Conservation (phyloP, 371 early-diverging fungal species). For the Choanephora cucurbitarum region DNA sequence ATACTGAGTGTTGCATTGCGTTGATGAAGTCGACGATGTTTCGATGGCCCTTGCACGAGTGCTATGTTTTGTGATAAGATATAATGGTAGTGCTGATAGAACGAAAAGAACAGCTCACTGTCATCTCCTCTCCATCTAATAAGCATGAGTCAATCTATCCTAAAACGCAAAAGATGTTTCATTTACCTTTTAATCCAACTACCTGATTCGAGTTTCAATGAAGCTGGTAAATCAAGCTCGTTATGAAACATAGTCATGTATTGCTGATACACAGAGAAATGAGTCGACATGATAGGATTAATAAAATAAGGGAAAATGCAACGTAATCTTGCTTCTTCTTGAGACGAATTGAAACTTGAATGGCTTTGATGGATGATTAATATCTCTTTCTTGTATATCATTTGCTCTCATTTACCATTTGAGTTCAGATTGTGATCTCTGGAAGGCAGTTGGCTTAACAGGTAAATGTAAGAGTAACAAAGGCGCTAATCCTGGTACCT, state of each 20-base stretch:
- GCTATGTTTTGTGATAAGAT: constrained; percentile 33
- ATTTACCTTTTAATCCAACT: constrained; percentile 16
- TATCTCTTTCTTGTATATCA: too few relatives aligned
- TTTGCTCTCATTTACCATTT: neutral
- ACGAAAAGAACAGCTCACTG: constrained; percentile 59
- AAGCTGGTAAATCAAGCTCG: too few relatives aligned
- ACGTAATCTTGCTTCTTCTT: too few relatives aligned
- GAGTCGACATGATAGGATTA: too few relatives aligned
- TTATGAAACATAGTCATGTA: too few relatives aligned
- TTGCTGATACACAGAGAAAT: too few relatives aligned
- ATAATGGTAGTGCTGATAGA: constrained; percentile 59
- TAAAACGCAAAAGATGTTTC: constrained; percentile 50
- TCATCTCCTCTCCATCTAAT: constrained; percentile 60
- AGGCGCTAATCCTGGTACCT: constrained; percentile 54
- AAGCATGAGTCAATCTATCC: neutral
- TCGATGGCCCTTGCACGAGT: constrained; percentile 23
- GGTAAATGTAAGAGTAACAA: constrained; percentile 44
- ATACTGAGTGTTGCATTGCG: constrained; percentile 39
- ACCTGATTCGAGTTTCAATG: too few relatives aligned
- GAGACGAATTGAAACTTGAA: too few relatives aligned
- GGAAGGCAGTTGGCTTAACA: constrained; percentile 37
- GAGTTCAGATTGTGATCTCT: constrained; percentile 29
- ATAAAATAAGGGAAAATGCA: too few relatives aligned
- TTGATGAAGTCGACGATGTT: constrained; percentile 27
- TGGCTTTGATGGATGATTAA: too few relatives aligned